Evolutionary conservation across 495 filamentous ascomycete genomes (phyloP), one percentile per base, ranked within the genome.

Genomic region (Penicillium robsamsonii): DNA sequence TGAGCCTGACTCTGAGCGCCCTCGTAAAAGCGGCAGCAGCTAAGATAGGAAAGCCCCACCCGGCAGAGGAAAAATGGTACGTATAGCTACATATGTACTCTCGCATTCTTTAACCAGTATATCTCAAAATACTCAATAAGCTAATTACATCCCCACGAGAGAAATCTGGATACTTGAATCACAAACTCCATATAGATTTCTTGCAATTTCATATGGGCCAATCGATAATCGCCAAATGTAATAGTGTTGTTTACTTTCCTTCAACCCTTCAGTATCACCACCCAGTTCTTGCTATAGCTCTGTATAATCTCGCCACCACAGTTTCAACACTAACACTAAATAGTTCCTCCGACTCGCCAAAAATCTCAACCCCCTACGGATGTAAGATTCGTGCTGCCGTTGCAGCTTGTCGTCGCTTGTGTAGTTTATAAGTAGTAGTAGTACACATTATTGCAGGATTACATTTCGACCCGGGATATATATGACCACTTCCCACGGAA

Each of bases 1-100:
- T 65, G 59, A 62, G 59, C 49, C 59, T 65, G 59, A 65, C 55
- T 57, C 59, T 59, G 56, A 62, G 56, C 17, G 76, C 81, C 58
- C 61, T 64, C 52, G 55, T 60, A 50, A 64, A 67, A 67, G 64
- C 64, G 61, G 64, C 61, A 61, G 64, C 58, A 64, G 43, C 61
- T 60, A 49, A 53, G 40, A 64, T 64, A 64, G 52, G 57, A 61
- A 66, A 63, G 60, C 57, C 63, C 60, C 56, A 59, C 56, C 43
- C 18, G 50, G 56, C 56, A 58, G 45, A 56, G 45, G 53, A 56
- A 55, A 46, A 18, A 35, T 42, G 22, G 22, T 52, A 52, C 49
- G 49, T 52, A 52, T 24, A 49, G 46, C 27, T 33, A 47, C 31
- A 22, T 22, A 38, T 15, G 5, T 33, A 33, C 31, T n/a, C 35